These are phyloP conservation scores for Bipolaris cookei DNA, from an alignment of 2,329 filamentous ascomycete genomes.

Conservation along the genomic window DNA sequence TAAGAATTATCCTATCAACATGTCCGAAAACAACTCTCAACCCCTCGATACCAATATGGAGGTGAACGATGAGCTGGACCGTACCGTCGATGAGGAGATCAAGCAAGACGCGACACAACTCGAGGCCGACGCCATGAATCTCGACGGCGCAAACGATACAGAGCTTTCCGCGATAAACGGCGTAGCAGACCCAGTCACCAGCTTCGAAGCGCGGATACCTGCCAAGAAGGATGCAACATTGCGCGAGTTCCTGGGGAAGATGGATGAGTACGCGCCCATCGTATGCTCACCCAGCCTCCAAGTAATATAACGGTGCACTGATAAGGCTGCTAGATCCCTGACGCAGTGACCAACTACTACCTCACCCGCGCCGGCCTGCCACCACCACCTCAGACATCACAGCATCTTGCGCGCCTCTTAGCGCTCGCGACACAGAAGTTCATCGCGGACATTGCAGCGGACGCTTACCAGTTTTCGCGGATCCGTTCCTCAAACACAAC, in stretches of 20 bases:
- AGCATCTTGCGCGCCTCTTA: constrained; percentile 87
- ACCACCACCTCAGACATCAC: constrained; percentile 87
- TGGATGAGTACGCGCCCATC: constrained; percentile 98
- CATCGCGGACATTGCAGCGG: constrained; percentile 94
- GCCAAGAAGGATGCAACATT: constrained; percentile 90
- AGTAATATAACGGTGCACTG: constrained; percentile 13
- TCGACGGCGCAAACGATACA: constrained; percentile 51
- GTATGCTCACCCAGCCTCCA: constrained; percentile 59
- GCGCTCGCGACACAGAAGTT: constrained; percentile 99
- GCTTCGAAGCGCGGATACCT: constrained; percentile 68
- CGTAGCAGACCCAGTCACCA: constrained; percentile 52
- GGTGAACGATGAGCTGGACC: constrained; percentile 49
- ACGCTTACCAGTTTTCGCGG: constrained; percentile 96
- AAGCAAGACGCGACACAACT: constrained; percentile 41
- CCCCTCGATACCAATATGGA: constrained; percentile 40
- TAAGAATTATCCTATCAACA: constrained; percentile 24
- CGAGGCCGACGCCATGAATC: constrained; percentile 47
- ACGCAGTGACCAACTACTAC: constrained; percentile 97
- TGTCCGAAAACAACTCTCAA: constrained; percentile 43
- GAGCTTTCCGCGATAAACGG: constrained; percentile 46
- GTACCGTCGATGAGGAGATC: constrained; percentile 53
- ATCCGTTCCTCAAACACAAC: constrained; percentile 93
- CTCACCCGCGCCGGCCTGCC: constrained; percentile 94
- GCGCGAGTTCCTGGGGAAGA: constrained; percentile 91
- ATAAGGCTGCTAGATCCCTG: constrained; percentile 74